phyloP scores from a whole-genome alignment of 2,329 filamentous ascomycete genomes.

The Tolypocladium guangdongense region DNA sequence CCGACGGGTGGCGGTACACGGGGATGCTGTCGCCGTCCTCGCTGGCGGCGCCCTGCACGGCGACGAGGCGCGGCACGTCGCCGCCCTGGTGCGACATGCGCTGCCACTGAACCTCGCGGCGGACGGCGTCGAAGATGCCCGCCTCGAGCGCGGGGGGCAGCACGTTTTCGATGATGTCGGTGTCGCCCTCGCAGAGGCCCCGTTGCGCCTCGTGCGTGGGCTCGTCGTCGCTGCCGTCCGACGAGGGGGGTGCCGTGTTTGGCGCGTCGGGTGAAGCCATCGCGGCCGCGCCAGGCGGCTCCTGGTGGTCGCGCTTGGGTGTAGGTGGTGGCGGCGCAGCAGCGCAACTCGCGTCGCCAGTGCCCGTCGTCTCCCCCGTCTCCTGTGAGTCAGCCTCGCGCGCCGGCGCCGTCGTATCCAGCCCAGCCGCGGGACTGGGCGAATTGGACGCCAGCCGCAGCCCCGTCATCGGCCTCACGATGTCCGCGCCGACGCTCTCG shows the following conservation, averaged over 20 bases:
- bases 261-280: background rate
- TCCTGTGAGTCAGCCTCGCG: slow-evolving; percentile 6
- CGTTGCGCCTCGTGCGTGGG: slow-evolving; percentile 24
- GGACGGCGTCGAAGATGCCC: slow-evolving; percentile 57
- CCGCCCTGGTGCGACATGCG: slow-evolving; percentile 88
- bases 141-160: slow-evolving; percentile 46
- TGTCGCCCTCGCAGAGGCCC: slow-evolving; percentile 70
- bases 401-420: background rate
- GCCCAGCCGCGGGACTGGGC: background rate
- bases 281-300: background rate
- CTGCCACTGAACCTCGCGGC: slow-evolving; percentile 73
- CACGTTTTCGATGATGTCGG: slow-evolving; percentile 59
- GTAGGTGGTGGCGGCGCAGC: background rate
- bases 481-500: slow-evolving; percentile 9
- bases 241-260: no score
- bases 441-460: slow-evolving; percentile 13
- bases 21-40: slow-evolving; percentile 60
- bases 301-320: background rate
- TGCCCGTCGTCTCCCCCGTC: no score
- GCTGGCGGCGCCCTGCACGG: slow-evolving; percentile 67
- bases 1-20: slow-evolving; percentile 89
- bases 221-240: slow-evolving; percentile 1
- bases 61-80: slow-evolving; percentile 82
- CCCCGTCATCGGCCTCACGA: slow-evolving; percentile 19
- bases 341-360: background rate